Conservation (phyloP, 345 rosid genomes). For the Mercurialis annua region DNA sequence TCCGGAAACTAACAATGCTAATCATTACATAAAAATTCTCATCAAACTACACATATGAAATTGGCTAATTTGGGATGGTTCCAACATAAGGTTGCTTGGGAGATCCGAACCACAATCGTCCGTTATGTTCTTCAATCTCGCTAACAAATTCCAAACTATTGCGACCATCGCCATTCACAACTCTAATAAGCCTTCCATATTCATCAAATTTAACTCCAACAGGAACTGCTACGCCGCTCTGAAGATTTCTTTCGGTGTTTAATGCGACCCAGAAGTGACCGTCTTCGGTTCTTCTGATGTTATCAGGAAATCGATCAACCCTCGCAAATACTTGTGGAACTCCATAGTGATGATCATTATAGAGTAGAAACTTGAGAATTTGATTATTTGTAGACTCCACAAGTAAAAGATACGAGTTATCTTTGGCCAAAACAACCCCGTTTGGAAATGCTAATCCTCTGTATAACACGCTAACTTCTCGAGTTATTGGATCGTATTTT, state of each 20-base stretch:
- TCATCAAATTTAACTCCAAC: slow-evolving; percentile 51
- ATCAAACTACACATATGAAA: no score
- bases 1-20: no score
- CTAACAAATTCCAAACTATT: slow-evolving; percentile 47
- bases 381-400: slow-evolving; percentile 44
- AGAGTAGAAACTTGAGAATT: slow-evolving; percentile 50
- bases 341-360: slow-evolving; percentile 33
- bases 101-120: slow-evolving; percentile 67
- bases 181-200: slow-evolving; percentile 48
- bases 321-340: slow-evolving; percentile 44
- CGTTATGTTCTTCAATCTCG: slow-evolving; percentile 69
- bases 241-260: slow-evolving; percentile 33
- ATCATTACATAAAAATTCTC: no score
- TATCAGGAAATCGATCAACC: slow-evolving; percentile 68
- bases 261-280: slow-evolving; percentile 73
- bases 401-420: slow-evolving; percentile 47
- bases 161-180: slow-evolving; percentile 44
- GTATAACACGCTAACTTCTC: slow-evolving; percentile 49
- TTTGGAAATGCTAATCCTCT: slow-evolving; percentile 64
- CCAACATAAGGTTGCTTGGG: slow-evolving; percentile 42
- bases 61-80: neutral
- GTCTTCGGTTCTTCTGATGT: slow-evolving; percentile 43
- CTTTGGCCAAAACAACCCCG: slow-evolving; percentile 69
- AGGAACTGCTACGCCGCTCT: slow-evolving; percentile 32
- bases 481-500: slow-evolving; percentile 52